Percentiles rank a stretch among this genome's conserved stretches.
phyloP scores from a whole-genome alignment of 805 yeast species.

The Suhomyces vadensis region DNA sequence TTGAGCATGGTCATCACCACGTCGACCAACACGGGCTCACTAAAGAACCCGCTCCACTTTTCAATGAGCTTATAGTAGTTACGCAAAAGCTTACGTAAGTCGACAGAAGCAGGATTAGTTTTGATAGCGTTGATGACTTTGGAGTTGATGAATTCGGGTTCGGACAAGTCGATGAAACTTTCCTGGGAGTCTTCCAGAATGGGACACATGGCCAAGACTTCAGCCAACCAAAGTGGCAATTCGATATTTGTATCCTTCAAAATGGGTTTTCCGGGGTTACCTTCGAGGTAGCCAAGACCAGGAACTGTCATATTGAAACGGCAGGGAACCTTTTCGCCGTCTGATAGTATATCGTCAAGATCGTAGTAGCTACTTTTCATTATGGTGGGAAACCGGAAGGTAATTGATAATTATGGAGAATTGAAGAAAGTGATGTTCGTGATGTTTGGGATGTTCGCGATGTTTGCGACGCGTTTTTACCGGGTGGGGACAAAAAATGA shows the following conservation, averaged over 20 bases:
- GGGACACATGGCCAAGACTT: conserved; percentile 58
- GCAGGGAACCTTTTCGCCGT: conserved; percentile 73
- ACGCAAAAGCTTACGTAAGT: conserved; percentile 62
- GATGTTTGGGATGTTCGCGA: no score
- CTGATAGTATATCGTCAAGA: conserved; percentile 73
- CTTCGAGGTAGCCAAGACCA: conserved; percentile 84
- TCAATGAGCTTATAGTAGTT: conserved; percentile 70
- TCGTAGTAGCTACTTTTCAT: conserved; percentile 53
- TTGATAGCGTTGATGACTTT: conserved; percentile 81
- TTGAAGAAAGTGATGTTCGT: no score
- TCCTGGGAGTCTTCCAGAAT: conserved; percentile 35
- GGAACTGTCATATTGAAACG: conserved; percentile 77
- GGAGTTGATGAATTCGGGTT: conserved; percentile 67
- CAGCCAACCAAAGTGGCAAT: conserved; percentile 88
- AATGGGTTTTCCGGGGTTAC: conserved; percentile 66
- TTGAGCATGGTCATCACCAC: conserved; percentile 54
- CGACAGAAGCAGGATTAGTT: conserved; percentile 65
- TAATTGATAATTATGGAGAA: no score
- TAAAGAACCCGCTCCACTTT: conserved; percentile 75
- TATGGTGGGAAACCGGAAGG: no score
- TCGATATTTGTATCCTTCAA: conserved; percentile 64
- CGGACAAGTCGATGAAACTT: conserved; percentile 64
- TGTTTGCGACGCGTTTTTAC: no score
- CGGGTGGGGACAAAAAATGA: no score
- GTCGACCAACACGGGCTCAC: conserved; percentile 60